phyloP scores from a whole-genome alignment of 208 protist species.

The Wallacemonas rigidus region DNA sequence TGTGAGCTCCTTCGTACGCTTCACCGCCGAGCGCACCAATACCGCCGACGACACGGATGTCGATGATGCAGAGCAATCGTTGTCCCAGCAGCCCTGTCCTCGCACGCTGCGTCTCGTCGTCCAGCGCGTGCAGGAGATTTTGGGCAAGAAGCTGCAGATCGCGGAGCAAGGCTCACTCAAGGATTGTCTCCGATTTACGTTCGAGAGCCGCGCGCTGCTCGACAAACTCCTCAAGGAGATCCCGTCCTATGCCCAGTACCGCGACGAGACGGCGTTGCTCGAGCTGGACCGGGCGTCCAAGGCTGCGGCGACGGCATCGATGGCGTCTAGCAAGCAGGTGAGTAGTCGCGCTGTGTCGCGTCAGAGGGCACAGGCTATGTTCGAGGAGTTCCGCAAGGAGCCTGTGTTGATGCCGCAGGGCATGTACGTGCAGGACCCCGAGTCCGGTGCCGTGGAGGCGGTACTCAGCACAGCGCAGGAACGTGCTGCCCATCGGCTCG shows the following conservation, averaged over 20 bases:
- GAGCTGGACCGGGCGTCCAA: conserved; percentile 14
- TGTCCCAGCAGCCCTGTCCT: conserved; percentile 78
- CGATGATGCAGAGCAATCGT: conserved; percentile 54
- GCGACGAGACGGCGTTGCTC: conserved; percentile 27
- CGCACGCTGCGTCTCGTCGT: conserved; percentile 82
- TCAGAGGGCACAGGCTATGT: conserved; percentile 55
- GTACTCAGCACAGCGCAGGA: conserved; percentile 25
- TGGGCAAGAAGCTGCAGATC: conserved; percentile 68
- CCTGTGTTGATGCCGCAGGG: conserved; percentile 69
- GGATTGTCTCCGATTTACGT: conserved; percentile 75
- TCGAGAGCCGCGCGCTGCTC: conserved; percentile 79
- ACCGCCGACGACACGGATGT: conserved; percentile 7
- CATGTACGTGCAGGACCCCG: conserved; percentile 52
- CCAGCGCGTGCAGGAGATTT: conserved; percentile 55
- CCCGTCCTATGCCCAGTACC: conserved; percentile 63
- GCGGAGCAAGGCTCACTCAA: conserved; percentile 73
- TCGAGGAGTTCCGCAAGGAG: conserved; percentile 66
- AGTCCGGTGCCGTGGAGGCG: conserved; percentile 49
- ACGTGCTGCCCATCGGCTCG: not conserved
- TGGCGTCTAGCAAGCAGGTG: not conserved
- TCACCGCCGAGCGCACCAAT: not conserved
- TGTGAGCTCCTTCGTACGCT: conserved; percentile 6
- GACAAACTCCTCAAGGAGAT: conserved; percentile 87
- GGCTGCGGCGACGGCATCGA: not conserved
- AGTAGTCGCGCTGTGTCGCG: conserved; percentile 7